Evolutionary conservation across 306 rosid genomes (phyloP), one percentile per base, ranked within the genome.

Genomic region (Corylus americana): DNA sequence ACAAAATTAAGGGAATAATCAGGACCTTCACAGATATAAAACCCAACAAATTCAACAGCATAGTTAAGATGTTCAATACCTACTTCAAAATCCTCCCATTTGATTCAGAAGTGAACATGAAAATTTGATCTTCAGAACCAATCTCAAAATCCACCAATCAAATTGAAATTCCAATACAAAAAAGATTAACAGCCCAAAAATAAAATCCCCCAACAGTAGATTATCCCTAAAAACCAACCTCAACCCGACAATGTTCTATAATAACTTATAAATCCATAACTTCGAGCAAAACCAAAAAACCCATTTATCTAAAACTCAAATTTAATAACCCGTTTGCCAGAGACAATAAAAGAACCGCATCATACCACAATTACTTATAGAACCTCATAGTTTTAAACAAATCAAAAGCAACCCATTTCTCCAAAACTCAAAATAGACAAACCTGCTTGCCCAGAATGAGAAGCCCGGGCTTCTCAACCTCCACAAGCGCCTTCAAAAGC

Each of bases 371-470:
- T 25, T 59, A 59, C 37, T 25, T 59, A 27, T 14, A 25, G 66
- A 59, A 25, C 31, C 66, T 58, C 35, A 22, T 25, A 58, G n/a
- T 58, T 58, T 58, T 14, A 25, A 3, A 17, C 58, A 29, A 62
- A 13, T 13, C 7, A 57, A 29, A 63, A 13, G 53, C 53, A 13
- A 31, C 42, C 50, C 75, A 63, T 48, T 10, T 25, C 64, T 42
- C 13, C 51, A 42, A 77, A 73, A 20, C 17, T 25, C 8, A 20
- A 0, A 71, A 39, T 50, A 16, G 27, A 68, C 29, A 44, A 39
- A 95, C 97, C 96, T 93, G 99, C 75, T 96, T 91, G 58, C 99
- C 98, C 25, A 93, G 92, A 78, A 96, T 86, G 48, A 96, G 82
- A 87, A 96, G 96, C 2, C 81, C 79, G 78, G 97, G 98, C 35